phyloP scores from a whole-genome alignment of 805 yeast genomes.

The Saturnispora saitoi region DNA sequence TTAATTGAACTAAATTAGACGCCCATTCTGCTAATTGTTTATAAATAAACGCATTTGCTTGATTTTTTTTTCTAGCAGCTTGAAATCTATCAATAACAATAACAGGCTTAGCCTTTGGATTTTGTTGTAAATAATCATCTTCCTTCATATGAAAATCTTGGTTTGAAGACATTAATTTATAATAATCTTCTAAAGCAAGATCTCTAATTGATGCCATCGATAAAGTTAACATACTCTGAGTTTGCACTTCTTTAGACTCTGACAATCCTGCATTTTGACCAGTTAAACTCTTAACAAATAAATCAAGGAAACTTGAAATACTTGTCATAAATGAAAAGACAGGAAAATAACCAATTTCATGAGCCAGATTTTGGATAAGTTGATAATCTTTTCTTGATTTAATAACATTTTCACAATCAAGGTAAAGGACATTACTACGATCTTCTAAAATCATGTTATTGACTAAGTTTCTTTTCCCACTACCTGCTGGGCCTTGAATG shows the following conservation, averaged over 20 bases:
- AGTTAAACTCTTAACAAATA: constrained; percentile 80
- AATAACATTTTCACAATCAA: constrained; percentile 72
- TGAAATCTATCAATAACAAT: constrained; percentile 71
- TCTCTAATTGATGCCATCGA: constrained; percentile 67
- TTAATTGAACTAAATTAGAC: constrained; percentile 61
- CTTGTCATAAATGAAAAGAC: constrained; percentile 88
- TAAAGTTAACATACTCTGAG: constrained; percentile 69
- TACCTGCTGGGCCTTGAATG: constrained; percentile 87
- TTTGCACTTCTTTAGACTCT: constrained; percentile 73
- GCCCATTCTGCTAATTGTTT: constrained; percentile 85
- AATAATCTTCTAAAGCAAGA: constrained; percentile 43
- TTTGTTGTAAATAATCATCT: constrained; percentile 75
- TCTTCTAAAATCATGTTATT: constrained; percentile 54
- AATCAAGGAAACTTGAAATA: constrained; percentile 68
- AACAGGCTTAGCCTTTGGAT: constrained; percentile 80
- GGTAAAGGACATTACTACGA: constrained; percentile 51
- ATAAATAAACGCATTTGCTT: constrained; percentile 55
- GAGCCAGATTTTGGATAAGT: constrained; percentile 59
- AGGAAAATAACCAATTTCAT: constrained; percentile 84
- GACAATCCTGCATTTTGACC: constrained; percentile 91
- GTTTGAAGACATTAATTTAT: constrained; percentile 20
- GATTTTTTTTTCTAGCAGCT: constrained; percentile 44
- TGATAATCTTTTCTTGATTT: constrained; percentile 68
- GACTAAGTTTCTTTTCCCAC: constrained; percentile 83
- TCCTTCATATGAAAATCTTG: constrained; percentile 38